Evolutionary conservation across 2,329 filamentous ascomycete genomes (phyloP), one percentile per base, ranked within the genome.

Genomic region (Sphaceloma murrayae): DNA sequence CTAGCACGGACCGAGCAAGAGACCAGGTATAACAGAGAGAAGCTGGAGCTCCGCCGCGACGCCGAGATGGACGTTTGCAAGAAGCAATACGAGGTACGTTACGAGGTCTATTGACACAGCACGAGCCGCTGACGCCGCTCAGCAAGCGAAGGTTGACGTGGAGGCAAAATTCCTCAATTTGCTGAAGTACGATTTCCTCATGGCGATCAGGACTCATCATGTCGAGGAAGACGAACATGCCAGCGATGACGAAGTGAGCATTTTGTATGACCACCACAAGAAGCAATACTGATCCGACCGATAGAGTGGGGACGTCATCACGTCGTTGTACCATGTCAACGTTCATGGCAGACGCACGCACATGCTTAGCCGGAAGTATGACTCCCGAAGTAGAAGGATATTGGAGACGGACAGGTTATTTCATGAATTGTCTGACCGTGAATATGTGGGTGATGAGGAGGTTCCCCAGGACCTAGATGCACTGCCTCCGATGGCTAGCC

Each of bases 311-410:
- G 48, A 50, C 34, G 39, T 52, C 57, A 64, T 45, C 58, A 61
- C 43, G 48, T 63, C 40, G 38, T 62, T 45, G 47, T 55, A 19
- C 54, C 61, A 19, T 58, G 62, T 27, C 55, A 56, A 49, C 51
- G 51, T 19, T 34, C 56, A 48, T 47, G 51, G 51, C 43, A 50
- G 29, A 32, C 47, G 46, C 9, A 34, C 19, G 21, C 40, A 43
- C 52, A 49, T 44, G 34, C 14, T 59, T 27, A 49, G 51, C 18
- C 47, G 59, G 4, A 61, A 58, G 30, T 64, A 58, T 42, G 62
- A 62, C 22, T 66, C 63, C 27, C 61, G 64, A 24, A 66, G 63
- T 49, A 53, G 63, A 31, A 61, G 58, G 7, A 65, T 62, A 34
- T 52, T 66, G 14, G 61, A 65, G 40, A 61, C 60, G 3, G 60